These are phyloP conservation scores for Stenocarpella maydis DNA, from an alignment of 2,329 filamentous ascomycete species.

Conservation along the genomic window DNA sequence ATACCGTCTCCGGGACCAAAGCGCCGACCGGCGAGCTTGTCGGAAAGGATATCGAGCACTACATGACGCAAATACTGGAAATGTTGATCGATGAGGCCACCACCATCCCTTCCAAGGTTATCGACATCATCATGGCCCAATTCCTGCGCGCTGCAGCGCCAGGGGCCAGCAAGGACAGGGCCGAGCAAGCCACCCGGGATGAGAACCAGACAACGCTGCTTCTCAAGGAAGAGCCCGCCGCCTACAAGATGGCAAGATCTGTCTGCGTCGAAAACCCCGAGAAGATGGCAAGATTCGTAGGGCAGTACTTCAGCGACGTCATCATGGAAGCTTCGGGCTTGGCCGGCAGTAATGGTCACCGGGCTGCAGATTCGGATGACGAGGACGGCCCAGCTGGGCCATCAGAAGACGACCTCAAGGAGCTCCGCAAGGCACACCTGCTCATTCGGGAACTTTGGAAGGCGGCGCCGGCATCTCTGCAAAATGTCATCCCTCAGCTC, in stretches of 20 bases:
- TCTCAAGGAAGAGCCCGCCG: slow-evolving; percentile 87
- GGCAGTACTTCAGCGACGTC: slow-evolving; percentile 96
- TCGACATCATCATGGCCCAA: slow-evolving; percentile 94
- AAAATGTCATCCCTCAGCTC: slow-evolving; percentile 92
- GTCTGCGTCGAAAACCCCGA: slow-evolving; percentile 90
- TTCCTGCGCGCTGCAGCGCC: slow-evolving; percentile 88
- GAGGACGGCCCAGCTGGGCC: slow-evolving; percentile 68
- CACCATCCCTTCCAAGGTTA: slow-evolving; percentile 79
- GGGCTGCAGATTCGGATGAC: slow-evolving; percentile 70
- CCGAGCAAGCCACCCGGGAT: slow-evolving; percentile 64
- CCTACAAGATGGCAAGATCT: slow-evolving; percentile 95
- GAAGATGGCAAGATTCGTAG: slow-evolving; percentile 93
- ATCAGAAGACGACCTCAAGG: slow-evolving; percentile 84
- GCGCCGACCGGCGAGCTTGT: slow-evolving; percentile 80
- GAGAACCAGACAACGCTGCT: slow-evolving; percentile 83
- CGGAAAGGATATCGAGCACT: slow-evolving; percentile 91
- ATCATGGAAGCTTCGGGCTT: slow-evolving; percentile 85
- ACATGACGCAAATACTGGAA: slow-evolving; percentile 86
- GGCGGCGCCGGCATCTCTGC: slow-evolving; percentile 84
- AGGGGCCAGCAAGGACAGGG: slow-evolving; percentile 66
- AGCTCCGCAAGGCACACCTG: slow-evolving; percentile 87
- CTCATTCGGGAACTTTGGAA: slow-evolving; percentile 94
- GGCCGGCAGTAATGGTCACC: slow-evolving; percentile 63
- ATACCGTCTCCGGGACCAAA: slow-evolving; percentile 85
- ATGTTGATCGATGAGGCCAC: slow-evolving; percentile 87